Evolutionary conservation across 1,139 yeast genomes (phyloP).

Genomic region (Suhomyces taliae): DNA sequence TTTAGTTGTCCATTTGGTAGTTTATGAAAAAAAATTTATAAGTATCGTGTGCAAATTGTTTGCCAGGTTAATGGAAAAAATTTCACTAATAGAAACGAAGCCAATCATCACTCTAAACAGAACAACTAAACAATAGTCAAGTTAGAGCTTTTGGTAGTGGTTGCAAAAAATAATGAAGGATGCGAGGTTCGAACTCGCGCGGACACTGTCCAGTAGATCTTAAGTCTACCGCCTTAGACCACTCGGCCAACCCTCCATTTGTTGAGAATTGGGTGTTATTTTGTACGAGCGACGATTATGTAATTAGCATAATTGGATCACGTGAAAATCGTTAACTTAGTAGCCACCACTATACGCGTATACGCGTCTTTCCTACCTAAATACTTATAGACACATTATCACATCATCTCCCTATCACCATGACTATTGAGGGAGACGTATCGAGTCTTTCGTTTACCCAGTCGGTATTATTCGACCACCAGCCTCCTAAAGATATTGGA

Average conservation of each 20-base stretch:
- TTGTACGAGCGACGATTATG: not conserved
- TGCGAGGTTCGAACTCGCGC: slow-evolving; percentile 90
- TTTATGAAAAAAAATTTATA: too few relatives aligned
- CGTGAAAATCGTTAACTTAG: not conserved
- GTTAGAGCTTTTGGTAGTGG: not conserved
- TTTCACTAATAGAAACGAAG: too few relatives aligned
- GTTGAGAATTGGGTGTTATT: not conserved
- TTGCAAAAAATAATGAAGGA: slow-evolving; percentile 57
- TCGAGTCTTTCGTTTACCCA: slow-evolving; percentile 12
- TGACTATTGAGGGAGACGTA: slow-evolving; percentile 1
- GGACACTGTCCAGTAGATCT: slow-evolving; percentile 58
- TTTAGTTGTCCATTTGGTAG: too few relatives aligned
- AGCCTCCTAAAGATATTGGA: not conserved
- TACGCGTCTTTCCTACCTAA: slow-evolving; percentile 1
- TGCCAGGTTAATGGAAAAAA: too few relatives aligned
- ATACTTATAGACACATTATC: not conserved
- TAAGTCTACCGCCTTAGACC: slow-evolving; percentile 56
- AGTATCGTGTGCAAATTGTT: too few relatives aligned
- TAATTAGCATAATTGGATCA: not conserved
- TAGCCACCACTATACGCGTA: not conserved
- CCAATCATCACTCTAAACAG: too few relatives aligned
- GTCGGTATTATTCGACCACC: slow-evolving; percentile 14
- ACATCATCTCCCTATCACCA: not conserved
- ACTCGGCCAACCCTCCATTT: slow-evolving; percentile 52
- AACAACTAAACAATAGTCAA: too few relatives aligned